A percentile compares a stretch with the other conserved stretches of the same genome.
These are phyloP conservation scores for Rutstroemia sp. DNA, from an alignment of 2,329 filamentous ascomycete species.

Conservation along the genomic window DNA sequence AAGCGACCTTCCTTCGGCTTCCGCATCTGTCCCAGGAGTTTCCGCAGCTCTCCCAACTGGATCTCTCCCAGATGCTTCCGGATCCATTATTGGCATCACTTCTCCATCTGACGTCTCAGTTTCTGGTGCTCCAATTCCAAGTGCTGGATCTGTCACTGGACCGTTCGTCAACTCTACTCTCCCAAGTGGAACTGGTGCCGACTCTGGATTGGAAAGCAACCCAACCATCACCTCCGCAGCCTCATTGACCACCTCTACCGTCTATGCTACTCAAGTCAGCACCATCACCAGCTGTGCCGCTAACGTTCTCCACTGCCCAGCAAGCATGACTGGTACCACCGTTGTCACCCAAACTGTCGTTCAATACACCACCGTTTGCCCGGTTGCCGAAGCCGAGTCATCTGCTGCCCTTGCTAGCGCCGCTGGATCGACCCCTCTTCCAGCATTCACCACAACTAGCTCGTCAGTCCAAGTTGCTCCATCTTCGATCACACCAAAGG, in stretches of 20 bases:
- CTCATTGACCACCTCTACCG: slow-evolving; percentile 15
- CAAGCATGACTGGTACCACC: slow-evolving; percentile 2
- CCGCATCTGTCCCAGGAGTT: too few relatives aligned
- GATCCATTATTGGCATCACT: neutral
- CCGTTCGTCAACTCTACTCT: neutral
- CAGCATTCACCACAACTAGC: neutral
- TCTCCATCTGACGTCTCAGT: too few relatives aligned
- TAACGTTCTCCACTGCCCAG: slow-evolving; percentile 16
- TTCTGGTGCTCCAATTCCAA: neutral
- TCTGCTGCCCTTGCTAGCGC: neutral
- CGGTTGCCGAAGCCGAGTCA: slow-evolving; percentile 3
- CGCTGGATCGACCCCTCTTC: neutral
- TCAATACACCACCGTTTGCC: slow-evolving; percentile 16
- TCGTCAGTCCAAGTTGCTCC: neutral
- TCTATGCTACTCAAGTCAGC: slow-evolving; percentile 11
- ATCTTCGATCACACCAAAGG: neutral
- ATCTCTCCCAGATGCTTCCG: too few relatives aligned
- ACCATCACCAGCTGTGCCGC: slow-evolving; percentile 15
- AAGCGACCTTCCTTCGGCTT: too few relatives aligned
- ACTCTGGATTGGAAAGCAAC: neutral
- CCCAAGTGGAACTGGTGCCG: neutral
- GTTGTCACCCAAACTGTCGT: slow-evolving; percentile 13
- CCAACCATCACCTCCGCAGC: slow-evolving; percentile 12
- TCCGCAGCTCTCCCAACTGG: too few relatives aligned
- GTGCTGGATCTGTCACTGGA: neutral